These are phyloP conservation scores for sorghum (Sorghum bicolor) DNA, from an alignment of 176 grass and related monocot species.

Conservation along the genomic window DNA sequence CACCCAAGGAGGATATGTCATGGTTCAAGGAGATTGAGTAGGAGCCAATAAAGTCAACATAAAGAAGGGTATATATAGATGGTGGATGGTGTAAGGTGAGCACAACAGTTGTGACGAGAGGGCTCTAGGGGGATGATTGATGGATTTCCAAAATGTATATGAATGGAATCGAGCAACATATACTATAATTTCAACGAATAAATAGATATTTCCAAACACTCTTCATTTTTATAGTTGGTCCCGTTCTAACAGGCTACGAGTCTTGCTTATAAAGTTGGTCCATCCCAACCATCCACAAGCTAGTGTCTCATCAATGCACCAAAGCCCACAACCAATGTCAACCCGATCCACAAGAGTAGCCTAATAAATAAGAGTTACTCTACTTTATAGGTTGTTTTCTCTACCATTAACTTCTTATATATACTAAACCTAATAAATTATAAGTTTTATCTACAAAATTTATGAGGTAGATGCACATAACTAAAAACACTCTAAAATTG, in stretches of 20 bases:
- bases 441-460: too few species aligned
- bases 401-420: too few species aligned
- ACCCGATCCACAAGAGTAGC: too few species aligned
- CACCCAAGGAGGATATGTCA: not conserved
- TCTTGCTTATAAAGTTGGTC: not conserved
- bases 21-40: not conserved
- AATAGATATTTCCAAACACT: too few species aligned
- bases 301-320: not conserved
- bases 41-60: not conserved
- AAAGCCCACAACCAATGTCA: not conserved
- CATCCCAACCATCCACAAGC: not conserved
- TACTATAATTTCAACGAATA: not conserved
- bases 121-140: not conserved
- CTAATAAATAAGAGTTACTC: too few species aligned
- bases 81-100: not conserved
- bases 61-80: not conserved
- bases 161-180: not conserved
- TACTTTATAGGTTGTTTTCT: too few species aligned
- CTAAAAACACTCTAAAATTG: too few species aligned
- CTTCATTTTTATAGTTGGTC: not conserved
- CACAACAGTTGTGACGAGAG: too few species aligned
- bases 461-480: too few species aligned
- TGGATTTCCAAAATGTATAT: not conserved
- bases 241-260: not conserved
- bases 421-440: too few species aligned